phyloP scores from a whole-genome alignment of 1,284 basidiomycete species.

The Mycosarcoma maydis region DNA sequence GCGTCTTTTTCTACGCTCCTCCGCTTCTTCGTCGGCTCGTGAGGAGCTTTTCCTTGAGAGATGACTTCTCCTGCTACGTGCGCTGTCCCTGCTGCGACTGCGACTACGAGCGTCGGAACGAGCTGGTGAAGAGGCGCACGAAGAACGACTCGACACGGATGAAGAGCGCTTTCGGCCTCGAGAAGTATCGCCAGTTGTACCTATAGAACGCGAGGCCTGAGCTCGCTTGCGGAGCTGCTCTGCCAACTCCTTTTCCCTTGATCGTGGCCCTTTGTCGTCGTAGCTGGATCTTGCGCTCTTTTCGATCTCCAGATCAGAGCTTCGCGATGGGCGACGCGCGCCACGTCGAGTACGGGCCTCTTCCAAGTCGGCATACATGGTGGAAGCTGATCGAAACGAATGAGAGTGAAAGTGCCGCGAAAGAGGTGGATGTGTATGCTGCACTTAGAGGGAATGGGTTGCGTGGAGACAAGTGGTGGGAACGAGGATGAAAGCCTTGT shows the following conservation, averaged over 20 bases:
- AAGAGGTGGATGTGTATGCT: too few species aligned
- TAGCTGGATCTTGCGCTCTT: slow-evolving; percentile 10
- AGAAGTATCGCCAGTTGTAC: slow-evolving; percentile 2
- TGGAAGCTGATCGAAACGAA: not conserved
- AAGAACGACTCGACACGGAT: slow-evolving; percentile 24
- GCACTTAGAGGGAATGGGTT: too few species aligned
- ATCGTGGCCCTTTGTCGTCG: slow-evolving; percentile 15
- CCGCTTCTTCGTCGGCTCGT: slow-evolving; percentile 61
- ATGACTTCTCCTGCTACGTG: slow-evolving; percentile 23
- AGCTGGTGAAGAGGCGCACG: slow-evolving; percentile 27
- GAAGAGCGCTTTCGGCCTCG: slow-evolving; percentile 28
- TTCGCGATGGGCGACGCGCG: slow-evolving; percentile 17
- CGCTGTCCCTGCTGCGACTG: slow-evolving; percentile 32
- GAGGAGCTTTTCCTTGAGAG: slow-evolving; percentile 30
- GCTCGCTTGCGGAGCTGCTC: slow-evolving; percentile 61
- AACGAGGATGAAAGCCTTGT: too few species aligned
- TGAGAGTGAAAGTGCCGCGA: too few species aligned
- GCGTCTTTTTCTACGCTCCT: slow-evolving; percentile 55
- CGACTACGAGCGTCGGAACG: slow-evolving; percentile 27
- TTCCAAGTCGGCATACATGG: slow-evolving; percentile 62
- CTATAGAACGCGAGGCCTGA: slow-evolving; percentile 40
- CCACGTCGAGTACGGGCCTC: slow-evolving; percentile 46
- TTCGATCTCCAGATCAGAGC: slow-evolving; percentile 30
- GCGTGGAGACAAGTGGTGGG: not conserved
- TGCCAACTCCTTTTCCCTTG: slow-evolving; percentile 60